Evolutionary conservation across 192 early-diverging fungal genomes (phyloP), one percentile per base, ranked within the genome.

Genomic region (Backusella sp.): DNA sequence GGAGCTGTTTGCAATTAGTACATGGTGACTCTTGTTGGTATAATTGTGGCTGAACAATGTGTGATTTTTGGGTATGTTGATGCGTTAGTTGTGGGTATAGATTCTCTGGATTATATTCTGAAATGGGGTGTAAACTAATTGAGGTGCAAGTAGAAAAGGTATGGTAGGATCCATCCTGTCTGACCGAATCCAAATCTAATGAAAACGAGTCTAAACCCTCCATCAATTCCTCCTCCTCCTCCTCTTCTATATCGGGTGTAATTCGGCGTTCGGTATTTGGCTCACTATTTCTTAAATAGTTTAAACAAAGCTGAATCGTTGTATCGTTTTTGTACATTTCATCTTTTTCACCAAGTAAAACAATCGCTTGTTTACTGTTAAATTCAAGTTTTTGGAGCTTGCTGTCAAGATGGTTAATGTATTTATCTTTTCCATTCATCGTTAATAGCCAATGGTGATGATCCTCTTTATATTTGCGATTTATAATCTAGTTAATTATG

Each of bases 161-260:
- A 28, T 62, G 23, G 9, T 62, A 11, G 12, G 56, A 62, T 26
- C 56, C 56, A 26, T 28, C 56, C 11, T 62, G 56, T 62, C 56
- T 62, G 12, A 62, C 56, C 26, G 56, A 62, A 28, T 62, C 56
- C 3, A 62, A 62, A 62, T 62, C 56, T 3, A 11, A 62, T 26
- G 56, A 62, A 62, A 62, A 62, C 3, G 56, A 62, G 26, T 62
- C 56, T 8, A 62, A 62, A 62, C 56, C 56, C n/a, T 62, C 56
- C 56, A 62, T 62, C 23, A 62, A 28, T 2, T 59, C 23, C 9
- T 59, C 23, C 21, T 59, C 53, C 19, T 59, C 56, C 2, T 53
- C 52, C 4, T 62, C 23, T 62, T 62, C 21, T 62, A 62, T 62
- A 62, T 14, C 56, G 56, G 56, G 21, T 28, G 26, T 28, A 14